Base-by-base conservation (phyloP, 1,139 yeast genomes). In the Hansenula lynferdii region DNA sequence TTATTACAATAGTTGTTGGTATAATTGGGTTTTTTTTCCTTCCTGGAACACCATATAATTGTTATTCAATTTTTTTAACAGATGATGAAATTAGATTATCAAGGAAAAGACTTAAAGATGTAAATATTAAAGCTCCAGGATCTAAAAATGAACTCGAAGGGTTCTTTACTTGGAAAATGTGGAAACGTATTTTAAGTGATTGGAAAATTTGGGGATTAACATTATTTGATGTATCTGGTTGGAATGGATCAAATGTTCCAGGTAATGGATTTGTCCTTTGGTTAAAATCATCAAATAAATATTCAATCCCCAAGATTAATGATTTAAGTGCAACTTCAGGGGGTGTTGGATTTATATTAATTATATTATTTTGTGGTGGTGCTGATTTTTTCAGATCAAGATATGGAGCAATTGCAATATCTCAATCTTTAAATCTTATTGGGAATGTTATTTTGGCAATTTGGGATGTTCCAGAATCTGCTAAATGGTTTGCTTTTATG, bases 391-490 rank as follows among this genome's bases (percentile, higher is more conserved):
- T 74, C 43, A 70, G 69, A 24, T 65, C 73, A 22, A 62, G 85
- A 43, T 73, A 78, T 74, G 74, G 70, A 39, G 83, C 83, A 1
- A 71, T 80, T 39, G 41, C 72, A 6, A 61, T 71, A 21, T 72
- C 83, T 0, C 85, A 80, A 54, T 43, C 60, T 2, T 57, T 72
- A 44, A 74, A 73, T 49, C 52, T 70, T 28, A 59, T 61, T 6
- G 70, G 75, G 4, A 64, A 69, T 40, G 57, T 67, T 16, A 61
- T 72, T 39, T 53, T 73, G 39, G 70, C 72, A 4, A 65, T 64
- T 5, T 72, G 77, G 77, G 43, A 64, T 50, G 67, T 76, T 55
- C 94, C 95, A 1, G 94, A 89, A 58, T 76, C 95, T 2, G 77
- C 87, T 3, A 77, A 78, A 49, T 92, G 97, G 97, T 69, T 69